Evolutionary conservation across 192 early-diverging fungal species (phyloP), one percentile per base, ranked within the genome.

Genomic region (Funneliformis mosseae): DNA sequence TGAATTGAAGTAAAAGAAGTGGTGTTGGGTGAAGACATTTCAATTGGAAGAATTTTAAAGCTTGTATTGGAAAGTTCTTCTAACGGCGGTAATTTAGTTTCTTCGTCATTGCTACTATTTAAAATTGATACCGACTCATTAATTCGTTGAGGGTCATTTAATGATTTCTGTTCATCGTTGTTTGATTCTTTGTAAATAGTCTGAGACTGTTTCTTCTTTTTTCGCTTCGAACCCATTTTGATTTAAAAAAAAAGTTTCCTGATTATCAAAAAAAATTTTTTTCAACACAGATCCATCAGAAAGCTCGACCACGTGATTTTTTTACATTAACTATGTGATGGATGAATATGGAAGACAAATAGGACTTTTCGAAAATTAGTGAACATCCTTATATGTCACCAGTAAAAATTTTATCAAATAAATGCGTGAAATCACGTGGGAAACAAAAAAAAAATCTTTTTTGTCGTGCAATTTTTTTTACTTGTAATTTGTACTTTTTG

Each of bases 1-100:
- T 84, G 85, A 3, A 11, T 67, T 41, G 55, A 21, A 11, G n/a
- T 27, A 76, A 55, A 16, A 25, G 74, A 5, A 45, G 8, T 12
- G 38, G 18, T 6, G 21, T 55, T 6, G 21, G 50, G 50, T 55
- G 50, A 55, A 55, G 50, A 21, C 0, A 55, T 55, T 55, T 55
- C 50, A 55, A 55, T 55, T 18, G 50, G 50, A 55, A 55, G 50
- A 21, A 55, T 55, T 55, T 55, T 55, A 55, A 55, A 55, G 14
- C 50, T 18, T 55, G 50, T 55, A 18, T 55, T 55, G 18, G 50
- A 21, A 55, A 55, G 50, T 55, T 55, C 50, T 55, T 55, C 50
- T n/a, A 55, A 55, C 18, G 50, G 50, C 6, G 18, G 50, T 55
- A 55, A 55, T 21, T 16, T 16, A 5, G 18, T 6, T 55, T 55